Conservation (phyloP, 2,329 filamentous ascomycete genomes). For the Sporothrix globosa region DNA sequence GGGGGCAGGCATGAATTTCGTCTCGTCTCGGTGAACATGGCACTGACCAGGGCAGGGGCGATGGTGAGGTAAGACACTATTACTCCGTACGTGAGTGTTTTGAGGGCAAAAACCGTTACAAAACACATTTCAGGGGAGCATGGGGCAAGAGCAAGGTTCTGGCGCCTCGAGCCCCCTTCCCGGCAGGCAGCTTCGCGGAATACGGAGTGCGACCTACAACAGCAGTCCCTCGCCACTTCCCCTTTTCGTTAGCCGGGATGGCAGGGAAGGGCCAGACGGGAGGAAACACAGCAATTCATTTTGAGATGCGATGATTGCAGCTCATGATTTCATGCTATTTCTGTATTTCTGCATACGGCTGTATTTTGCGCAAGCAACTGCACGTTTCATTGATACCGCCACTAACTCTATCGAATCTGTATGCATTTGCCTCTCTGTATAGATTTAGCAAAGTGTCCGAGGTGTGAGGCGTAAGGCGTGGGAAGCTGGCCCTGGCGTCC, state of each 20-base stretch:
- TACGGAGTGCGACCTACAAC: background rate
- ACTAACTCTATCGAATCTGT: no score
- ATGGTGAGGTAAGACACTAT: background rate
- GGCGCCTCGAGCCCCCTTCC: background rate
- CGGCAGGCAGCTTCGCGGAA: conserved; percentile 5
- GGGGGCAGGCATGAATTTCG: conserved; percentile 14
- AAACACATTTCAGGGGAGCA: conserved; percentile 9
- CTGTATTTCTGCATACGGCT: background rate
- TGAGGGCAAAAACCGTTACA: conserved; percentile 12
- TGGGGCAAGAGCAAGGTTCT: background rate
- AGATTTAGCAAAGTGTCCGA: no score
- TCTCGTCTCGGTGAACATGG: conserved; percentile 16
- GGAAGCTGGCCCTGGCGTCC: background rate
- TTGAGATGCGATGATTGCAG: background rate
- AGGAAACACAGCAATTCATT: background rate
- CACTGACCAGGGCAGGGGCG: conserved; percentile 6
- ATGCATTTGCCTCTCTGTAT: no score
- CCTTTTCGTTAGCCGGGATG: background rate
- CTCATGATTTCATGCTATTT: background rate
- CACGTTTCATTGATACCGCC: no score
- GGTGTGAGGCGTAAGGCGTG: no score
- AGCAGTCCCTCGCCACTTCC: background rate
- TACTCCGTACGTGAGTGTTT: no score
- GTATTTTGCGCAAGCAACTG: background rate
- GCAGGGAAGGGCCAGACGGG: background rate